phyloP scores from a whole-genome alignment of 495 filamentous ascomycete genomes.

The Daldinia childiae region DNA sequence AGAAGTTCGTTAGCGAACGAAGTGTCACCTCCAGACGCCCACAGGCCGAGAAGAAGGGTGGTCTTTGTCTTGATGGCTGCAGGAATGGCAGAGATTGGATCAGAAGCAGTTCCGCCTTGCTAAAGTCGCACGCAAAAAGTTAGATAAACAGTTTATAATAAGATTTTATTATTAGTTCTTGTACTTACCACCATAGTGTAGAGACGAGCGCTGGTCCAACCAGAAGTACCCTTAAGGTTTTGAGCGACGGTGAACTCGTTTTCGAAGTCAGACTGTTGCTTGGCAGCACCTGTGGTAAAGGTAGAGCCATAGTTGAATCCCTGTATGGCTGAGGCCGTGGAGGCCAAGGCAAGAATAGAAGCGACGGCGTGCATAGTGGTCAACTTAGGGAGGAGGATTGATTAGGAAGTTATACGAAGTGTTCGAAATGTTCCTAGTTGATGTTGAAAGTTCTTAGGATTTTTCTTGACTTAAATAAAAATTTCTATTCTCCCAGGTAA shows the following conservation, averaged over 20 bases:
- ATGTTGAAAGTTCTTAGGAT: conserved; percentile 10
- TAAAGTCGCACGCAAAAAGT: conserved; percentile 28
- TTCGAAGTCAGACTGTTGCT: conserved; percentile 72
- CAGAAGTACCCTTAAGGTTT: conserved; percentile 71
- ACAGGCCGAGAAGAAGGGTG: conserved; percentile 78
- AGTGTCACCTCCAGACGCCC: conserved; percentile 74
- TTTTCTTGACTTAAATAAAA: neutral
- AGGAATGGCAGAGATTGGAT: conserved; percentile 74
- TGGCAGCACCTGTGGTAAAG: conserved; percentile 67
- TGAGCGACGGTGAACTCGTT: conserved; percentile 75
- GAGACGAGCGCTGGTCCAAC: conserved; percentile 75
- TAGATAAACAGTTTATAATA: conserved; percentile 9
- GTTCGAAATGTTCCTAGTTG: conserved; percentile 12
- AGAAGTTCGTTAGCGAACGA: conserved; percentile 72
- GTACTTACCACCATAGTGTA: conserved; percentile 60
- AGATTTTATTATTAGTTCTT: conserved; percentile 1
- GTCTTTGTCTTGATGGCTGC: conserved; percentile 80
- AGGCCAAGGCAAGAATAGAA: conserved; percentile 46
- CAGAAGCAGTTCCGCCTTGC: conserved; percentile 64
- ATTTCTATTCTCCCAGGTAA: neutral
- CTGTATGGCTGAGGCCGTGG: conserved; percentile 53
- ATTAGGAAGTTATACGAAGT: conserved; percentile 9
- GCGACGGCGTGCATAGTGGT: conserved; percentile 47
- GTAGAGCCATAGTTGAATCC: conserved; percentile 88
- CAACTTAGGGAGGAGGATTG: neutral